These are phyloP conservation scores for Ophiostoma novo-ulmi DNA, from an alignment of 2,329 filamentous ascomycete species.

Conservation along the genomic window DNA sequence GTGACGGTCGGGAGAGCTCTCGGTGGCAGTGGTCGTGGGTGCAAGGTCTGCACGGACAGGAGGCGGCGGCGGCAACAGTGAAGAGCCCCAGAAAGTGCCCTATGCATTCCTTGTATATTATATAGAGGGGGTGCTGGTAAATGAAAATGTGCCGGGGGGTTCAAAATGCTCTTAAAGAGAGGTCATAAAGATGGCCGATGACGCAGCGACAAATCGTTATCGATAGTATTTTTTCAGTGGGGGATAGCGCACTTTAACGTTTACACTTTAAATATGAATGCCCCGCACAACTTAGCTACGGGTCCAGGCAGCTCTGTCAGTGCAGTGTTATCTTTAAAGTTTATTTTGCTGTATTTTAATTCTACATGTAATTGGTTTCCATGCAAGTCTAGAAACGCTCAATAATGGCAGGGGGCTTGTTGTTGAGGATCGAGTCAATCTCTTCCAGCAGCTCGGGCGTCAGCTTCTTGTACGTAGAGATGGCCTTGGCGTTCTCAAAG, in stretches of 20 bases:
- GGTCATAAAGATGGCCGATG: conserved; percentile 16
- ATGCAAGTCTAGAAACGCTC: conserved; percentile 31
- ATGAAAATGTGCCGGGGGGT: neutral
- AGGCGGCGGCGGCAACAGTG: conserved; percentile 18
- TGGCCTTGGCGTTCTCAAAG: conserved; percentile 53
- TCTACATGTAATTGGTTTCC: neutral
- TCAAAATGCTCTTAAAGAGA: neutral
- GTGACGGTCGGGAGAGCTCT: neutral
- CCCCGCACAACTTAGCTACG: neutral
- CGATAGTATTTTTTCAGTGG: conserved; percentile 17
- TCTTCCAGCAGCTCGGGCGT: conserved; percentile 55
- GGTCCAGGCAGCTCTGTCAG: neutral
- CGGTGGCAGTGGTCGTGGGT: neutral
- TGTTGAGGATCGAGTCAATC: conserved; percentile 55
- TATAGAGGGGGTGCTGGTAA: neutral
- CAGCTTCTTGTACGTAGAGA: conserved; percentile 50
- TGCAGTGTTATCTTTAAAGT: neutral
- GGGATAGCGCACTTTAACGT: conserved; percentile 1
- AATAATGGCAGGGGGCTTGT: conserved; percentile 48
- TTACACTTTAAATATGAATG: neutral
- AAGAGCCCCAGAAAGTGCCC: conserved; percentile 9
- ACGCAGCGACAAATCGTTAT: conserved; percentile 17
- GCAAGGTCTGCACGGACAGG: neutral
- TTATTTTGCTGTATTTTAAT: neutral
- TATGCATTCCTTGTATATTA: conserved; percentile 15